Conservation (phyloP, 345 rosid species). For the Dimocarpus longan region DNA sequence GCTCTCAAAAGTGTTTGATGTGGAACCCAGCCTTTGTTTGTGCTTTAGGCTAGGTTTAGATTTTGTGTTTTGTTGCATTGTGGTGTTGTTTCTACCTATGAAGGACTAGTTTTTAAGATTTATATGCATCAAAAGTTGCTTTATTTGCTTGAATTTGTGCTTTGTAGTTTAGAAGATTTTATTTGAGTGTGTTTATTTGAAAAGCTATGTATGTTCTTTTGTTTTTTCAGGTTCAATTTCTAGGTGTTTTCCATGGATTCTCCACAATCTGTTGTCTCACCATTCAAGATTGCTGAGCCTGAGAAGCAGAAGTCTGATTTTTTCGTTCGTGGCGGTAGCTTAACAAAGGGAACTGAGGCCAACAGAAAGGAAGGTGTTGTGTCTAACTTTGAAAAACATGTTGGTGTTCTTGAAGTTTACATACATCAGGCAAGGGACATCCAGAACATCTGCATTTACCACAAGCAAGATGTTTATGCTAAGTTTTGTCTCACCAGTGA, state of each 20-base stretch:
- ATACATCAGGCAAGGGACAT: slow-evolving; percentile 96
- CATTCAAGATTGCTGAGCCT: slow-evolving; percentile 64
- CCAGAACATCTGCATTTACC: slow-evolving; percentile 99
- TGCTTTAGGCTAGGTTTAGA: neutral
- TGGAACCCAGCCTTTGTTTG: neutral
- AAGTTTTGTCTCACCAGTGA: slow-evolving; percentile 88
- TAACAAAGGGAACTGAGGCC: slow-evolving; percentile 43
- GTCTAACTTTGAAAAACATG: slow-evolving; percentile 39
- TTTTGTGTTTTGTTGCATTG: slow-evolving; percentile 15
- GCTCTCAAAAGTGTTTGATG: neutral
- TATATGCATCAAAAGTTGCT: neutral
- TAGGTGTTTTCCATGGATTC: slow-evolving; percentile 66
- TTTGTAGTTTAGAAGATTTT: neutral
- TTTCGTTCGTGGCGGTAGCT: slow-evolving; percentile 40
- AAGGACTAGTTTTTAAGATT: neutral
- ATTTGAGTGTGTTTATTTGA: slow-evolving; percentile 10
- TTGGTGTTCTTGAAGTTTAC: slow-evolving; percentile 75
- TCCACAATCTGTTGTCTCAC: slow-evolving; percentile 94
- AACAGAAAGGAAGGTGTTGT: slow-evolving; percentile 38
- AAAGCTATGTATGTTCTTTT: slow-evolving; percentile 25
- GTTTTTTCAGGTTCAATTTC: slow-evolving; percentile 36
- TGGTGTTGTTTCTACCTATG: neutral
- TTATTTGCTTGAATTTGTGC: slow-evolving; percentile 10
- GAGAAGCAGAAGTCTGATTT: slow-evolving; percentile 56
- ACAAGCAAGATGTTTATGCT: slow-evolving; percentile 99